Evolutionary conservation across 2,329 filamentous ascomycete genomes (phyloP).

Genomic region (Cladosporium sp.): DNA sequence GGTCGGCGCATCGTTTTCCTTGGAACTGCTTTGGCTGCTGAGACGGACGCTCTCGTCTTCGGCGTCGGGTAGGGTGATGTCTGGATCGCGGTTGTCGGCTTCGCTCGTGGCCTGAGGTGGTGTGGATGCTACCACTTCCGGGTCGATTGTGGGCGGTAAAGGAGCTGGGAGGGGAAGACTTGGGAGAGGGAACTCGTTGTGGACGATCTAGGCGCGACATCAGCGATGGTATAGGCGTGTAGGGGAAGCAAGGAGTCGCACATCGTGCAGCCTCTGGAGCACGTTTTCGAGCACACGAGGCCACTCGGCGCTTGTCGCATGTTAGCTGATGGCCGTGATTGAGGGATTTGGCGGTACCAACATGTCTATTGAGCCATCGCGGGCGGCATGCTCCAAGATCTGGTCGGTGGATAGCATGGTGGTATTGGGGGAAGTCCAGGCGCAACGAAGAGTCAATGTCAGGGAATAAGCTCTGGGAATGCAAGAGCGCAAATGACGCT

Average conservation of each 20-base stretch:
- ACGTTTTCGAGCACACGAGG: constrained; percentile 62
- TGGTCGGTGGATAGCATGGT: constrained; percentile 40
- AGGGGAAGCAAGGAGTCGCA: constrained; percentile 31
- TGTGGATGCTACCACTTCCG: constrained; percentile 30
- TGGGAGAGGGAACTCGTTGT: constrained; percentile 71
- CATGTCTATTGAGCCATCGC: constrained; percentile 57
- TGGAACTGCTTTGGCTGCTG: constrained; percentile 55
- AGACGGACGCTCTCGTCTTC: constrained; percentile 17
- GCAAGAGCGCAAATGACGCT: no score
- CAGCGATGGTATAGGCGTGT: not conserved
- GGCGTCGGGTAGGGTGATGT: constrained; percentile 19
- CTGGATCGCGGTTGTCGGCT: constrained; percentile 16
- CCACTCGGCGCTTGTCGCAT: constrained; percentile 61
- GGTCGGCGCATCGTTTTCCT: constrained; percentile 61
- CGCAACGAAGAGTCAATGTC: no score
- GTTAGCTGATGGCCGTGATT: constrained; percentile 18
- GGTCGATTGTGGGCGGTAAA: constrained; percentile 36
- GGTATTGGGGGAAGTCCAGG: constrained; percentile 14
- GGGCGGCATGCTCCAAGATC: constrained; percentile 52
- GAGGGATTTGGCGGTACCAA: constrained; percentile 33
- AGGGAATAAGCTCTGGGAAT: not conserved
- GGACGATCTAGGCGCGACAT: constrained; percentile 58
- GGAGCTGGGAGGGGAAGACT: constrained; percentile 45
- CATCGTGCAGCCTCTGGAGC: constrained; percentile 64
- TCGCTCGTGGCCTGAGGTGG: constrained; percentile 31